Evolutionary conservation across 306 rosid species (phyloP), one percentile per base, ranked within the genome.

Genomic region (Dalbergia cultrata): DNA sequence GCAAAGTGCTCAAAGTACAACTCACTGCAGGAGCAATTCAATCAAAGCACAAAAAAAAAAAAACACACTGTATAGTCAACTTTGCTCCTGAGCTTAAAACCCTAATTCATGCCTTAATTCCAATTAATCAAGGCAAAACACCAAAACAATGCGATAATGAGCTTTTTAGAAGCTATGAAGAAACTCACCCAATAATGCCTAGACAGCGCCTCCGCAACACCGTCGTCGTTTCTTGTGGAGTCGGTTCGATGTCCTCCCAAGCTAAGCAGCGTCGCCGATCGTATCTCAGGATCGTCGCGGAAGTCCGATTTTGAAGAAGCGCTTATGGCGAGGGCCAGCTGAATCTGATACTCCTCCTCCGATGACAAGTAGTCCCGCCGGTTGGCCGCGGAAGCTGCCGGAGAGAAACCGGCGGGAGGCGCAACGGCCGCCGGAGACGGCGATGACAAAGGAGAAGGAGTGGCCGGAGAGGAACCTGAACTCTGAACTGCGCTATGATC

Each of bases 261-360:
- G 81, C 98, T 95, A 82, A 95, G 81, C 61, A 95, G 77, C 78
- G 96, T 89, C 43, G 96, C 97, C 18, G 99, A 81, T 37, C 90
- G 93, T 88, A 95, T 91, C 88, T 95, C 99, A 9, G 97, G 93
- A 93, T 87, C 98, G 10, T 86, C 96, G 17, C 88, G 84, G 54
- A 67, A 80, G 44, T 93, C 94, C 13, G 98, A 95, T 88, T 95
- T 95, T 45, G 99, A 95, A 44, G 99, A 95, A 62, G 98, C 99
- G 70, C 99, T 95, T 76, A 95, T 95, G 54, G 99, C 99, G 61
- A 95, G 91, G 85, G 98, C 98, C 17, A 95, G 92, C 91, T 95
- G 99, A 18, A 93, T 83, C 94, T 95, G 99, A 85, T 87, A 95
- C 80, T 95, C 98, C 89, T 95, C 99, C 83, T 95, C 99, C 13